Evolutionary conservation across 495 filamentous ascomycete genomes (phyloP), one percentile per base, ranked within the genome.

Genomic region (Neurospora tetraspora): DNA sequence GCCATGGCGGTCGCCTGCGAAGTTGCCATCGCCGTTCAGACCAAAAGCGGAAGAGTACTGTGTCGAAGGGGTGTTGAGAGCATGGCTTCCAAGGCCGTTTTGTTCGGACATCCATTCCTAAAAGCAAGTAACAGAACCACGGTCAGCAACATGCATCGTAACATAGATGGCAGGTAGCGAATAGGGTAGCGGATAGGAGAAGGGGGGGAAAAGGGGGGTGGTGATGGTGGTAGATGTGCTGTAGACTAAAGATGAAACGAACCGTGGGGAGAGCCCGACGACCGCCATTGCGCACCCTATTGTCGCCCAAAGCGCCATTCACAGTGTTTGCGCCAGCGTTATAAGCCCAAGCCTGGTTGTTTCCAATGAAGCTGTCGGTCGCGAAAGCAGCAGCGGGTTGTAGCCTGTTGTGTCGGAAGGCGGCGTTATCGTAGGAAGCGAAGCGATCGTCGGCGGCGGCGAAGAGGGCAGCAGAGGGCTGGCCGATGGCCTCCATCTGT

Each of bases 321-420:
- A 85, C 82, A 31, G 82, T 84, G 39, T 82, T 84, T 68, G 83
- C 82, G 72, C 80, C 82, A 10, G 75, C 73, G 65, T 83, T 84
- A 78, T 87, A 87, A 47, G 80, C 80, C 86, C 86, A 88, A 0
- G 85, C 81, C 73, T 86, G 85, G 53, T 73, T 79, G 71, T 83
- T 85, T 20, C 85, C 84, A 70, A 82, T 77, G 73, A 85, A 86
- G 68, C 71, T 78, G 36, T 83, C 80, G 10, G 75, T 75, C 34
- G 53, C 70, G 71, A 76, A 75, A 61, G 73, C 73, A 39, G 76
- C 71, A 88, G 80, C 72, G 87, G 87, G 76, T 90, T 89, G 75
- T 88, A 88, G 76, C 88, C 85, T 77, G 84, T 84, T 77, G 81
- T 85, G 77, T 88, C 89, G 79, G 86, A 91, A 80, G 86, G 85